These are phyloP conservation scores for Trichoderma gracile DNA, from an alignment of 2,329 filamentous ascomycete genomes.

Conservation along the genomic window DNA sequence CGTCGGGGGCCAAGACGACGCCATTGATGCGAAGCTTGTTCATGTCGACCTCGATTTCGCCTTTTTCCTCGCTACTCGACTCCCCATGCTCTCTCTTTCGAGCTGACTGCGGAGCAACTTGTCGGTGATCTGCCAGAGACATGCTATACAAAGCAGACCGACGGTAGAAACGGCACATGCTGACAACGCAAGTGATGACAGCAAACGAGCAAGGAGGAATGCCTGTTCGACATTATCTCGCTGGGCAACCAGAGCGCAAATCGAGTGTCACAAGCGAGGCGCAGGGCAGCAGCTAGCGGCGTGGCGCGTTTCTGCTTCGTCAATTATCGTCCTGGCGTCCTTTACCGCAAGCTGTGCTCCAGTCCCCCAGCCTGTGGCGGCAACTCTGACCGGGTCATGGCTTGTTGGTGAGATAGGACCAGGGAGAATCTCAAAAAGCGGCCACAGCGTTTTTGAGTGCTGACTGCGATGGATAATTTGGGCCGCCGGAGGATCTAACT, in stretches of 20 bases:
- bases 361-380: neutral
- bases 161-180: slow-evolving; percentile 17
- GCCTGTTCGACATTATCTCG: neutral
- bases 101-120: neutral
- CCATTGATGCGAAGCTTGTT: slow-evolving; percentile 1
- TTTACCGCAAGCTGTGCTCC: neutral
- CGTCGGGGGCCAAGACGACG: neutral
- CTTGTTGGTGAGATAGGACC: neutral
- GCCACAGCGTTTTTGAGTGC: neutral
- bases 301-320: slow-evolving; percentile 2
- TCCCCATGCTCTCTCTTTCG: neutral
- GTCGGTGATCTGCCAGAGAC: neutral
- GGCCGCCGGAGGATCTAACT: slow-evolving; percentile 22
- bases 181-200: neutral
- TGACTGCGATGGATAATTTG: neutral
- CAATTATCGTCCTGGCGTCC: neutral
- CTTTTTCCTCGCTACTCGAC: neutral
- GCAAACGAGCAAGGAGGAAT: neutral
- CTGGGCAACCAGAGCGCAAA: neutral
- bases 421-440: neutral
- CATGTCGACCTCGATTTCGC: neutral
- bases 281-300: slow-evolving; percentile 5
- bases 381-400: neutral
- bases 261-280: slow-evolving; percentile 4
- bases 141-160: neutral